These are phyloP conservation scores for Eucalyptus camaldulensis DNA, from an alignment of 345 rosid species.

Conservation along the genomic window DNA sequence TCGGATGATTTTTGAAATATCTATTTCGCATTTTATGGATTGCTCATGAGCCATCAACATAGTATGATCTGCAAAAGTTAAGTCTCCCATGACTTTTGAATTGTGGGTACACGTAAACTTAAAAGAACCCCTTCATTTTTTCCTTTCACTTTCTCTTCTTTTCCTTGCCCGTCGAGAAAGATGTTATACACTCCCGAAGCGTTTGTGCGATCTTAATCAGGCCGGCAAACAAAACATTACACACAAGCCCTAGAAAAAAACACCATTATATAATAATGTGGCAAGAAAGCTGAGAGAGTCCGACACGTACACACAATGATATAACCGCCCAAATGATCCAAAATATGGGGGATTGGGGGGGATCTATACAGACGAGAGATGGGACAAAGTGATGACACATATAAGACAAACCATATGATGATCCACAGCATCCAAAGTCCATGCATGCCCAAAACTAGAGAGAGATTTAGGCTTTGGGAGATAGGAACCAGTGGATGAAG, in stretches of 20 bases:
- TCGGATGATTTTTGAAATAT: neutral
- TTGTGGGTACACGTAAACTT: neutral
- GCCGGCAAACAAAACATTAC: neutral
- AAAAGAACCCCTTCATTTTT: neutral
- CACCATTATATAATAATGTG: neutral
- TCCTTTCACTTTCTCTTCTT: neutral
- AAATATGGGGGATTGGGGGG: neutral
- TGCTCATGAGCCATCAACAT: neutral
- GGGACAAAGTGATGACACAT: neutral
- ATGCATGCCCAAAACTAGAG: neutral
- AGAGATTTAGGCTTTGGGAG: neutral
- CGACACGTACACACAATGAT: neutral
- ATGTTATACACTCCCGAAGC: neutral
- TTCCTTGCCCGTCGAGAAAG: neutral
- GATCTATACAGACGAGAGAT: neutral
- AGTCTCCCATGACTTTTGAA: neutral
- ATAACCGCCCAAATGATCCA: neutral
- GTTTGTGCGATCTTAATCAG: neutral
- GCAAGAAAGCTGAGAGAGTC: neutral
- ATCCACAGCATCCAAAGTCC: neutral
- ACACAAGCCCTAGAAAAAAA: neutral
- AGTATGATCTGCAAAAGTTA: neutral
- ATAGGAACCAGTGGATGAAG: constrained; percentile 23
- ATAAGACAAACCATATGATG: neutral
- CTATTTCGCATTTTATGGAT: neutral